These are phyloP conservation scores for Hypoxylon perforatum DNA, from an alignment of 495 filamentous ascomycete genomes.

Conservation along the genomic window DNA sequence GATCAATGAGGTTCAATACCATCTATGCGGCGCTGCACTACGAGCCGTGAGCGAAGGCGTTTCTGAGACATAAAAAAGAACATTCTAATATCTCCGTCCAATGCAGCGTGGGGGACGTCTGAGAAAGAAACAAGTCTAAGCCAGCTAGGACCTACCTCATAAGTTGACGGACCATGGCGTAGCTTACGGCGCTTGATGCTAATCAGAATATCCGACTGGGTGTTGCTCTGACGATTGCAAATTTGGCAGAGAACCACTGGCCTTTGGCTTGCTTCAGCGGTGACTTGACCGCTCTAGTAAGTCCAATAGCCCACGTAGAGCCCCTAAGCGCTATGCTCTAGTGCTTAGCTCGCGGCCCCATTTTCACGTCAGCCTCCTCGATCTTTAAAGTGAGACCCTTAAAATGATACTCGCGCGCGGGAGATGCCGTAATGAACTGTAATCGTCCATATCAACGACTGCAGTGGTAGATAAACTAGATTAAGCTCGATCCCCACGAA, in stretches of 20 bases:
- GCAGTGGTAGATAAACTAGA: conserved; percentile 7
- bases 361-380: conserved; percentile 3
- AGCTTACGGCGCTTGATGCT: neutral
- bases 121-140: conserved; percentile 22
- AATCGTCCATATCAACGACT: neutral
- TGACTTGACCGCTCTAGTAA: neutral
- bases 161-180: conserved; percentile 3
- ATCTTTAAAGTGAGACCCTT: too few relatives aligned
- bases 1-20: conserved; percentile 16
- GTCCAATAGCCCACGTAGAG: too few relatives aligned
- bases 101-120: conserved; percentile 1
- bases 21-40: conserved; percentile 8
- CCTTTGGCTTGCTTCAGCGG: conserved; percentile 16
- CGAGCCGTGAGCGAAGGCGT: conserved; percentile 11
- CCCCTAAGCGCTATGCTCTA: neutral
- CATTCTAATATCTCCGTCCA: neutral
- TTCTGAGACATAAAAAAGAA: conserved; percentile 11
- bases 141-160: conserved; percentile 17
- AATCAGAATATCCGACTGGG: neutral
- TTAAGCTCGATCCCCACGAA: conserved; percentile 31
- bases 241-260: conserved; percentile 26
- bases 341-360: neutral
- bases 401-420: too few relatives aligned
- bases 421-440: neutral
- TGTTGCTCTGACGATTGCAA: conserved; percentile 7